Conservation (phyloP, 192 early-diverging fungal genomes). For the Dissophora ornata region DNA sequence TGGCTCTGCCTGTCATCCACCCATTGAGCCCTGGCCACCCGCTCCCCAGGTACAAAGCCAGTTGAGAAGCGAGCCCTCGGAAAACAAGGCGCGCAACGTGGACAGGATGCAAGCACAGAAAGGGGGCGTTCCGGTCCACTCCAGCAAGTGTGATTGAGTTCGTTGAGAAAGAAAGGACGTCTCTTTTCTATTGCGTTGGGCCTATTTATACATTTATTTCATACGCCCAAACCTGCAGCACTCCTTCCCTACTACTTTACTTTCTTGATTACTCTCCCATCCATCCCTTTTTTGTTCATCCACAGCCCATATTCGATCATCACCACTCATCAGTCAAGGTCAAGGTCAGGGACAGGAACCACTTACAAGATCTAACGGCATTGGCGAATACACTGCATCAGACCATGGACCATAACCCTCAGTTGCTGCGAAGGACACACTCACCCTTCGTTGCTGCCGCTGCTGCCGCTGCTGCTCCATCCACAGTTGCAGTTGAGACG, state of each 20-base stretch:
- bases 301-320: background rate
- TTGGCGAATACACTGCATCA: background rate
- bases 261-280: background rate
- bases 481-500: conserved; percentile 24
- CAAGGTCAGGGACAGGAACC: no score
- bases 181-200: no score
- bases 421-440: conserved; percentile 42
- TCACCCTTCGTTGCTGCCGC: conserved; percentile 42
- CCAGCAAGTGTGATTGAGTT: no score
- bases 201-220: no score
- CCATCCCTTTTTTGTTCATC: background rate
- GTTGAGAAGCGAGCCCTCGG: no score
- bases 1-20: conserved; percentile 2
- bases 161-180: no score
- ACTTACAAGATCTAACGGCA: no score
- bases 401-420: conserved; percentile 41
- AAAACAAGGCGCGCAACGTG: no score
- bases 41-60: background rate
- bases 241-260: background rate
- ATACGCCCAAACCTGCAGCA: no score
- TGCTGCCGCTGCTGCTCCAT: conserved; percentile 19
- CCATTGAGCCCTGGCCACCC: conserved; percentile 7
- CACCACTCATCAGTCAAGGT: background rate
- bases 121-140: no score
- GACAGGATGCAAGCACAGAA: no score